Percentiles rank a stretch among this genome's conserved stretches.
Conservation (phyloP, 306 rosid species). For the Lupinus albus region DNA sequence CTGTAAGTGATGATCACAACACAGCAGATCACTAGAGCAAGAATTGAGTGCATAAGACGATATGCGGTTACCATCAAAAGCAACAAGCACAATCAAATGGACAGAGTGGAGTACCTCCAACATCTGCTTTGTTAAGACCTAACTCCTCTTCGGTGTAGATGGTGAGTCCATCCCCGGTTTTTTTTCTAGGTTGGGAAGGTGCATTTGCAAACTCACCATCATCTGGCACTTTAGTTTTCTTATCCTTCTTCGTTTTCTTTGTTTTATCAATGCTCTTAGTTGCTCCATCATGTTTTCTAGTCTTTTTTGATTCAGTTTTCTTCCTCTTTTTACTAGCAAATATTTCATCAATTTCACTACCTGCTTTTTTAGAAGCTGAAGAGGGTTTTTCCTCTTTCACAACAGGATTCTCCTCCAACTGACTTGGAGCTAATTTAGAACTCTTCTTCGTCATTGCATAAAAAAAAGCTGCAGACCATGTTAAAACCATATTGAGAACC, state of each 20-base stretch:
- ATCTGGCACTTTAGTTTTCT: conserved; percentile 28
- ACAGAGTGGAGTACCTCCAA: conserved; percentile 75
- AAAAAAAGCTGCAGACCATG: conserved; percentile 42
- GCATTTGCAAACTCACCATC: conserved; percentile 44
- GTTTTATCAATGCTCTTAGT: conserved; percentile 36
- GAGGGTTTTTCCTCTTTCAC: conserved; percentile 48
- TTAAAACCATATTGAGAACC: conserved; percentile 16
- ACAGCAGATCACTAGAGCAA: neutral
- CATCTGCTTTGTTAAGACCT: conserved; percentile 56
- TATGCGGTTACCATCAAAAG: conserved; percentile 50
- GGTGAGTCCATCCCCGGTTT: conserved; percentile 60
- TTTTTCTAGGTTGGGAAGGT: conserved; percentile 52
- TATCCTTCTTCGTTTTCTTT: conserved; percentile 51
- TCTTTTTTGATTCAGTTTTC: conserved; percentile 40
- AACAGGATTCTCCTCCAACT: conserved; percentile 37
- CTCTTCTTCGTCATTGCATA: conserved; percentile 44
- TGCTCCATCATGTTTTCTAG: conserved; percentile 35
- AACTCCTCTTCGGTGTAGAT: conserved; percentile 75
- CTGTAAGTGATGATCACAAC: conserved; percentile 24
- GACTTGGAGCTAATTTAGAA: conserved; percentile 24
- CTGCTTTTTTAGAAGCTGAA: conserved; percentile 38
- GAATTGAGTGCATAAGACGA: neutral
- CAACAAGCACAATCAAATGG: conserved; percentile 92
- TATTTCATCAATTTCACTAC: conserved; percentile 73
- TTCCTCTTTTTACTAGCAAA: conserved; percentile 67